Conservation (phyloP, 2,329 filamentous ascomycete species). For the Fusarium papillatum region DNA sequence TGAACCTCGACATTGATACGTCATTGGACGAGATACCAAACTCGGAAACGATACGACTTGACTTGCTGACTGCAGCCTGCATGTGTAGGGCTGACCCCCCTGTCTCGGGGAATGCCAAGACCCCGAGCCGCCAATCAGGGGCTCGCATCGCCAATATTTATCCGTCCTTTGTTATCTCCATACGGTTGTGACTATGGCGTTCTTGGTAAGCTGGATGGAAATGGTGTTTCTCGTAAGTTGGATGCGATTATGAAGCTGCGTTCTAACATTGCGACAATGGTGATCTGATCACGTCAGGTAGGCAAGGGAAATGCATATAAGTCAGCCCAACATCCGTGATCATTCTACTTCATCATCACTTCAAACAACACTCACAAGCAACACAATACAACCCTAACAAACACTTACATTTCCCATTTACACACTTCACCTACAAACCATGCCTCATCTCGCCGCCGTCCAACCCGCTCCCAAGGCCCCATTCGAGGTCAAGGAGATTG, state of each 20-base stretch:
- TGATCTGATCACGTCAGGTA: not conserved
- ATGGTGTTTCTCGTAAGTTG: not conserved
- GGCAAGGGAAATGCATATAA: not conserved
- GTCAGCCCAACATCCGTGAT: not conserved
- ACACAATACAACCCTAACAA: not conserved
- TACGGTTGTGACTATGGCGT: not conserved
- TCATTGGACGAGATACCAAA: not conserved
- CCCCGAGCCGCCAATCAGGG: not conserved
- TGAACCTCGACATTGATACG: not conserved
- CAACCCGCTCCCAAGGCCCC: constrained; percentile 30
- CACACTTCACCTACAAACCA: not conserved
- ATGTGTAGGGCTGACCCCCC: not conserved
- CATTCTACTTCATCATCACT: not conserved
- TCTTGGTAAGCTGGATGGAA: not conserved
- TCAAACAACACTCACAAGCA: not conserved
- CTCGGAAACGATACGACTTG: not conserved
- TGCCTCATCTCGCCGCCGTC: constrained; percentile 33
- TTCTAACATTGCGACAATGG: not conserved
- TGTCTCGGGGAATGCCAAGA: not conserved
- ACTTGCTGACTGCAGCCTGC: not conserved
- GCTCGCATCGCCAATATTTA: not conserved
- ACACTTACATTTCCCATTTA: not conserved
- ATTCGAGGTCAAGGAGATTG: constrained; percentile 22
- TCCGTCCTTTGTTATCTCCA: not conserved
- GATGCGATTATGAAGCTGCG: not conserved